A percentile compares a stretch with the other conserved stretches of the same genome.
phyloP scores from a whole-genome alignment of 139 green algal species.

The Pleodorina starrii region DNA sequence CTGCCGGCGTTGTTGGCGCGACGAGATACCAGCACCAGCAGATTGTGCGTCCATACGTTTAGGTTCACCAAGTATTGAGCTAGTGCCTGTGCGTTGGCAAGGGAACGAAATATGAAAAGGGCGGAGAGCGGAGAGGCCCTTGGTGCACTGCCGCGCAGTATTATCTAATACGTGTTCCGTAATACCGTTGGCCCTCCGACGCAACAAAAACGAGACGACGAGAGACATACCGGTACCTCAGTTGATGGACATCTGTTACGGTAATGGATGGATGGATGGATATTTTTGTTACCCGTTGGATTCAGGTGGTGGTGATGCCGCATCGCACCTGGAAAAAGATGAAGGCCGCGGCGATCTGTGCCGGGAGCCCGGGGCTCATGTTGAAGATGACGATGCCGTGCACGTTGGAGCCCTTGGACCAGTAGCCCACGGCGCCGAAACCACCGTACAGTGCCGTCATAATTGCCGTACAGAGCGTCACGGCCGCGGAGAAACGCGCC shows the following conservation, averaged over 20 bases:
- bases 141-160: too few species aligned
- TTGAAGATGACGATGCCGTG: constrained; percentile 68
- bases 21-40: constrained; percentile 64
- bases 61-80: constrained; percentile 77
- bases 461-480: constrained; percentile 59
- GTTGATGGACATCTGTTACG: too few species aligned
- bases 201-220: too few species aligned
- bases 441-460: constrained; percentile 63
- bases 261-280: too few species aligned
- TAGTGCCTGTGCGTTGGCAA: constrained; percentile 55
- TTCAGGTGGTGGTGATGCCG: too few species aligned
- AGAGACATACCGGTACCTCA: too few species aligned
- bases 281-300: too few species aligned
- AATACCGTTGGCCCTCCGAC: too few species aligned
- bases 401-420: constrained; percentile 55
- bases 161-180: too few species aligned
- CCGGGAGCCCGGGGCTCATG: constrained; percentile 31
- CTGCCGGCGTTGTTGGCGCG: background rate
- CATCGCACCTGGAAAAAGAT: constrained; percentile 66
- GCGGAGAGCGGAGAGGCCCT: background rate
- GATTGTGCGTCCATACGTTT: constrained; percentile 78
- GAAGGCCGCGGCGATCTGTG: constrained; percentile 55
- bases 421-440: constrained; percentile 68
- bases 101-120: background rate
- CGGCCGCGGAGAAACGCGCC: constrained; percentile 51